phyloP scores from a whole-genome alignment of 2,329 filamentous ascomycete species.

The Capronia coronata region DNA sequence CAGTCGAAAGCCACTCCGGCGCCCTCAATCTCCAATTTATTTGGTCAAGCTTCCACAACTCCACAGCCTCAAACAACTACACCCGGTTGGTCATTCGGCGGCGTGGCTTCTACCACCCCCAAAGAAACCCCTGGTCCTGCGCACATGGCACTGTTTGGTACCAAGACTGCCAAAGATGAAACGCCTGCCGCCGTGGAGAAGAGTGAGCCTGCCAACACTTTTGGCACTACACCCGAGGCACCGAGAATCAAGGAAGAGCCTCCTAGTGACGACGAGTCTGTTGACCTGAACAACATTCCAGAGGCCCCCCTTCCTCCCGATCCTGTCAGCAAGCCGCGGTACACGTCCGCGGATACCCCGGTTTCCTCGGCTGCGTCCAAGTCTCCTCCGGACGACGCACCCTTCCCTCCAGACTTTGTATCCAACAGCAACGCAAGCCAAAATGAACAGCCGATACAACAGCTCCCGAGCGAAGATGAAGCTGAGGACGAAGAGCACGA shows the following conservation, averaged over 20 bases:
- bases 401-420: conserved; percentile 33
- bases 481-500: background rate
- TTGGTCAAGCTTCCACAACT: conserved; percentile 31
- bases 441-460: conserved; percentile 3
- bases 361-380: conserved; percentile 32
- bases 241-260: conserved; percentile 34
- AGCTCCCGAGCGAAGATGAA: background rate
- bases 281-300: conserved; percentile 31
- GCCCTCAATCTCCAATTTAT: conserved; percentile 33
- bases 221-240: conserved; percentile 24
- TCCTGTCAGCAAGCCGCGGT: conserved; percentile 41
- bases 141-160: conserved; percentile 32
- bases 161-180: conserved; percentile 28
- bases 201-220: conserved; percentile 29
- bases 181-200: conserved; percentile 30
- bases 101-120: conserved; percentile 25
- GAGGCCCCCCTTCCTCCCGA: conserved; percentile 44
- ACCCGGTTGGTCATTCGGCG: conserved; percentile 27
- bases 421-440: conserved; percentile 15
- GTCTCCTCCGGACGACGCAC: conserved; percentile 21
- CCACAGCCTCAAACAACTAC: conserved; percentile 31
- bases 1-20: conserved; percentile 29
- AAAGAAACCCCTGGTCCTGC: conserved; percentile 30
- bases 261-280: conserved; percentile 30
- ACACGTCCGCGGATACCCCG: conserved; percentile 45